Conservation (phyloP, 2,329 filamentous ascomycete genomes). For the Penicillium thymicola region DNA sequence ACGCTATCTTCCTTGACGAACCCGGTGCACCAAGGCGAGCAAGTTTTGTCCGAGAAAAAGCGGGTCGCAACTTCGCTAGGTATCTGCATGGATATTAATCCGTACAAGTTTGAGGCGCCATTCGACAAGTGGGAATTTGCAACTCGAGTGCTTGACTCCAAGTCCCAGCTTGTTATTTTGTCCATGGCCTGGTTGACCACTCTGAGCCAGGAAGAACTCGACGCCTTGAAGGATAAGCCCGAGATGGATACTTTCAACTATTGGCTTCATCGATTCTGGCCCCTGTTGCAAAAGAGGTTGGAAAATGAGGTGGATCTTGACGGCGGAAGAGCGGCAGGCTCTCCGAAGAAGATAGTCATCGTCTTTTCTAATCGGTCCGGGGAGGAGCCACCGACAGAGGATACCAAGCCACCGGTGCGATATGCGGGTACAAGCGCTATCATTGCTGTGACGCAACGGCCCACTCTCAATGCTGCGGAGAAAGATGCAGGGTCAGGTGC, state of each 20-base stretch:
- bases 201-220: conserved; percentile 49
- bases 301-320: conserved; percentile 28
- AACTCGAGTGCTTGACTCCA: conserved; percentile 48
- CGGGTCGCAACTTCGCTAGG: conserved; percentile 45
- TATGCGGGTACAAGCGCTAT: conserved; percentile 51
- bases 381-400: conserved; percentile 38
- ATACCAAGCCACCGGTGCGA: conserved; percentile 37
- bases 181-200: conserved; percentile 63
- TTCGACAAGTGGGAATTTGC: conserved; percentile 60
- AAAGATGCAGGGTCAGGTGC: conserved; percentile 5
- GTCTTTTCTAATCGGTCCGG: conserved; percentile 49
- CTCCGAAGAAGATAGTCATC: conserved; percentile 40
- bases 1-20: background rate
- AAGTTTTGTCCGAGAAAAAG: conserved; percentile 2
- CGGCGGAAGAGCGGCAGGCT: conserved; percentile 15
- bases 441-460: conserved; percentile 37
- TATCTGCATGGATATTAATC: conserved; percentile 59
- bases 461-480: conserved; percentile 4
- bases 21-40: background rate
- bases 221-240: conserved; percentile 43
- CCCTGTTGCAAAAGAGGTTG: conserved; percentile 41
- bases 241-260: conserved; percentile 62
- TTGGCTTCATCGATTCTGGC: conserved; percentile 60
- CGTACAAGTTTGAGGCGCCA: conserved; percentile 58
- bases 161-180: conserved; percentile 54